Conservation (phyloP, 257 asterid genomes). For the Marsdenia floribunda region DNA sequence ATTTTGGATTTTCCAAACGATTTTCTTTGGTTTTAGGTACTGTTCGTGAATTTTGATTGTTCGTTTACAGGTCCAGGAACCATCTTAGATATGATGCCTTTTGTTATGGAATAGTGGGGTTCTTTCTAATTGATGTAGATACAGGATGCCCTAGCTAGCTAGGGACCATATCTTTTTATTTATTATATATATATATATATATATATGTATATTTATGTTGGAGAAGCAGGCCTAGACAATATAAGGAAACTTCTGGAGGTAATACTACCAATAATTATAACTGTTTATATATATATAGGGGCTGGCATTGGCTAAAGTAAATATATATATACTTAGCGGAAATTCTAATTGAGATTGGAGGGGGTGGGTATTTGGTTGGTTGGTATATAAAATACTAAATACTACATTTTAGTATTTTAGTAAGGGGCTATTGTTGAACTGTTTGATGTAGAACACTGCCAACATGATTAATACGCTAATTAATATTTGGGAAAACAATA, state of each 20-base stretch:
- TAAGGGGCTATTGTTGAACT: no score
- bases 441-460: no score
- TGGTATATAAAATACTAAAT: no score
- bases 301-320: no score
- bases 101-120: slow-evolving; percentile 7
- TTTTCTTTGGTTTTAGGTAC: not conserved
- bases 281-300: not conserved
- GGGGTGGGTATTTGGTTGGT: not conserved
- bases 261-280: not conserved
- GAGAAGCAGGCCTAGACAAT: not conserved
- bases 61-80: not conserved
- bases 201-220: no score
- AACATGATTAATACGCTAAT: no score
- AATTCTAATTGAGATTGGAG: not conserved
- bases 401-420: no score
- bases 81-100: not conserved
- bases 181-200: not conserved
- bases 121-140: slow-evolving; percentile 4
- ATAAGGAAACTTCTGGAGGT: not conserved
- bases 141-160: not conserved
- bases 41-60: not conserved
- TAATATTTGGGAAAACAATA: no score
- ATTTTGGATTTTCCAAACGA: not conserved
- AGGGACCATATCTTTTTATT: not conserved
- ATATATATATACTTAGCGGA: not conserved